Evolutionary conservation across 2,329 filamentous ascomycete species (phyloP).

Genomic region (Paraconiothyrium brasiliense): DNA sequence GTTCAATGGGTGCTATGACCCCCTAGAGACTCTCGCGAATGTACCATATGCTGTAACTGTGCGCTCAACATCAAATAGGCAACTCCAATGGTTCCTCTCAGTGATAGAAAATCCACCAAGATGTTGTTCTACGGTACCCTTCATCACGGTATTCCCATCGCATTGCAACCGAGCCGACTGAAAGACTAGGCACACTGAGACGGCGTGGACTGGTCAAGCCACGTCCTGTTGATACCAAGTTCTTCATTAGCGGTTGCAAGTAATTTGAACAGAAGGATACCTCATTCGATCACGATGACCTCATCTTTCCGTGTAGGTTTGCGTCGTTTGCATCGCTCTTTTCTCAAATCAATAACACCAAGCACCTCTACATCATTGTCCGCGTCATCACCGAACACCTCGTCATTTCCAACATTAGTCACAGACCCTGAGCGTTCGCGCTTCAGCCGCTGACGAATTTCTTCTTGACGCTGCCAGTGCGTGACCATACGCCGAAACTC

Average conservation of each 20-base stretch:
- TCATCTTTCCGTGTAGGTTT: constrained; percentile 3
- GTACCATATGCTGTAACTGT: not conserved
- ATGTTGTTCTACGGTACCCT: too few species aligned
- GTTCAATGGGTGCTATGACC: too few species aligned
- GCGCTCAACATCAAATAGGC: not conserved
- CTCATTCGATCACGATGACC: constrained; percentile 11
- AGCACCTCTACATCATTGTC: constrained; percentile 4
- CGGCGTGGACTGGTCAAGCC: too few species aligned
- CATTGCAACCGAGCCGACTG: too few species aligned
- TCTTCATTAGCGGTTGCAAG: too few species aligned
- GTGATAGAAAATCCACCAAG: too few species aligned
- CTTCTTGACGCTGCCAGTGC: constrained; percentile 6
- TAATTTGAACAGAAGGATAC: too few species aligned
- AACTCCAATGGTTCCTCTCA: too few species aligned
- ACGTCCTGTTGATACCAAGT: too few species aligned
- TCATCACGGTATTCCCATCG: too few species aligned
- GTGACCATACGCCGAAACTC: constrained; percentile 6
- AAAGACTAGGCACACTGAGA: too few species aligned
- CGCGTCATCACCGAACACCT: not conserved
- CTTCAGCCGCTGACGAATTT: not conserved
- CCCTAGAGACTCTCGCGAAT: not conserved
- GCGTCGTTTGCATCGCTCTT: not conserved
- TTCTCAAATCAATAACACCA: not conserved
- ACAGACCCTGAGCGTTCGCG: constrained; percentile 8
- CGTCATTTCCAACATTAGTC: constrained; percentile 3